Conservation (phyloP, 2,329 filamentous ascomycete genomes). For the Arthroderma sp. region DNA sequence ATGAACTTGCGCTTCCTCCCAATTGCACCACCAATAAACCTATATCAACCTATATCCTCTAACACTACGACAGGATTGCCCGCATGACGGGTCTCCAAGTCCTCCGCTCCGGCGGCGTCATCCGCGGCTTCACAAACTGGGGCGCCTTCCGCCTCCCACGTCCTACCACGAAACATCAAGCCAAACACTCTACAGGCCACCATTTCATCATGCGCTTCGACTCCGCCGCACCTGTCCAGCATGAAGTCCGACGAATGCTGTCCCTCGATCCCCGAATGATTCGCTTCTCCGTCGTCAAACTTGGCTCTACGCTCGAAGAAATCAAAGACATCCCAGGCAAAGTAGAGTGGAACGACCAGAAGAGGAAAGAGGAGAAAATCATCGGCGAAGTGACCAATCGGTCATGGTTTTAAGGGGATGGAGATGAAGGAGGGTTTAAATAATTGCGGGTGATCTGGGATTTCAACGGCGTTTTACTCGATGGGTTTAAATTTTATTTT, state of each 20-base stretch:
- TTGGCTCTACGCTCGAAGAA: conserved; percentile 55
- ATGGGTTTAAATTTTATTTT: too few relatives aligned
- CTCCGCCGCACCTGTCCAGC: conserved; percentile 57
- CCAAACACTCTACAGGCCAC: conserved; percentile 71
- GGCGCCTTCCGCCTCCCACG: conserved; percentile 78
- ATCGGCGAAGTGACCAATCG: too few relatives aligned
- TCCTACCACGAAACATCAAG: conserved; percentile 66
- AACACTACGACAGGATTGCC: conserved; percentile 54
- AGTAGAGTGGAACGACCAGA: conserved; percentile 38
- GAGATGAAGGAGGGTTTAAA: too few relatives aligned
- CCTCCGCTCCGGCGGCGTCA: conserved; percentile 70
- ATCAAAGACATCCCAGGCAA: conserved; percentile 45
- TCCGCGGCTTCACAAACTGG: conserved; percentile 92
- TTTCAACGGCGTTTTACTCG: too few relatives aligned
- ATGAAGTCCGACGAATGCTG: conserved; percentile 61
- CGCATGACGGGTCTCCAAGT: conserved; percentile 70
- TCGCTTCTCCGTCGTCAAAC: conserved; percentile 70
- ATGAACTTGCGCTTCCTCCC: neutral
- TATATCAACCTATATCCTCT: neutral
- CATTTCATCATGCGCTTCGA: conserved; percentile 99
- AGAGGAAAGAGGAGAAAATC: conserved; percentile 11
- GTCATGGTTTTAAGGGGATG: too few relatives aligned
- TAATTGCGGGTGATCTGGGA: too few relatives aligned
- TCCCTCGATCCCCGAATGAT: conserved; percentile 83
- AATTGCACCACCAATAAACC: conserved; percentile 2